A percentile compares a stretch with the other conserved stretches of the same genome.
These are phyloP conservation scores for Papiliotrema fonsecae DNA, from an alignment of 1,284 basidiomycete species.

Conservation along the genomic window DNA sequence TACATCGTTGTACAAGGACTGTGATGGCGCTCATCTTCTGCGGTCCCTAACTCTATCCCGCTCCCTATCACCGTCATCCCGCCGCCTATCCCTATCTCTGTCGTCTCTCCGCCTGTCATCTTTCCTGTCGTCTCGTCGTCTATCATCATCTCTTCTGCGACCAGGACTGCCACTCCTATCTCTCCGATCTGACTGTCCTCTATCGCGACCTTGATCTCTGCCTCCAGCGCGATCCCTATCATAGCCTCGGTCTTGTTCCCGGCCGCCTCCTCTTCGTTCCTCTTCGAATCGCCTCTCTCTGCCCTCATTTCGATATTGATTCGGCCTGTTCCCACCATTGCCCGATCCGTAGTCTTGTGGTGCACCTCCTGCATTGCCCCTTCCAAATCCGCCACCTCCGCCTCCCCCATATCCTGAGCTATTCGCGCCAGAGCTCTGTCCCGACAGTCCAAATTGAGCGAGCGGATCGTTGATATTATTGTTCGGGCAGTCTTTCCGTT, in stretches of 20 bases:
- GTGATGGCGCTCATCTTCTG: background rate
- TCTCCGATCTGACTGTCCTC: conserved; percentile 6
- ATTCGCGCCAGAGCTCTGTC: too few relatives aligned
- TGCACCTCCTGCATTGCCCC: conserved; percentile 5
- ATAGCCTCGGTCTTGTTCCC: conserved; percentile 7
- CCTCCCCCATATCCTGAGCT: conserved; percentile 25
- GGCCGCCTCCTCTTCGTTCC: conserved; percentile 6
- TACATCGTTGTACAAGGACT: background rate
- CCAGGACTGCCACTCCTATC: conserved; percentile 2
- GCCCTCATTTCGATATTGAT: conserved; percentile 14
- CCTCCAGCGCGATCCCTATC: conserved; percentile 12
- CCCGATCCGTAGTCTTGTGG: conserved; percentile 9
- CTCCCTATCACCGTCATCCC: conserved; percentile 3
- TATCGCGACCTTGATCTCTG: conserved; percentile 11
- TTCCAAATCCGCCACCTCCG: conserved; percentile 10
- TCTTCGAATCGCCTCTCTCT: conserved; percentile 18
- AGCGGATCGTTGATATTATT: conserved; percentile 27
- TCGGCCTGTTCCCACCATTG: conserved; percentile 2
- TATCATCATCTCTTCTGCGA: conserved; percentile 4
- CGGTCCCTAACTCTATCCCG: background rate
- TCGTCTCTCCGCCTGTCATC: conserved; percentile 12
- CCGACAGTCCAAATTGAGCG: conserved; percentile 7
- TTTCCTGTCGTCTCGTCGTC: conserved; percentile 13
- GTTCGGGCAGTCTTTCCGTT: conserved; percentile 60
- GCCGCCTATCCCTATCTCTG: background rate